Conservation (phyloP, 805 yeast genomes). For the Candida krabiensis region DNA sequence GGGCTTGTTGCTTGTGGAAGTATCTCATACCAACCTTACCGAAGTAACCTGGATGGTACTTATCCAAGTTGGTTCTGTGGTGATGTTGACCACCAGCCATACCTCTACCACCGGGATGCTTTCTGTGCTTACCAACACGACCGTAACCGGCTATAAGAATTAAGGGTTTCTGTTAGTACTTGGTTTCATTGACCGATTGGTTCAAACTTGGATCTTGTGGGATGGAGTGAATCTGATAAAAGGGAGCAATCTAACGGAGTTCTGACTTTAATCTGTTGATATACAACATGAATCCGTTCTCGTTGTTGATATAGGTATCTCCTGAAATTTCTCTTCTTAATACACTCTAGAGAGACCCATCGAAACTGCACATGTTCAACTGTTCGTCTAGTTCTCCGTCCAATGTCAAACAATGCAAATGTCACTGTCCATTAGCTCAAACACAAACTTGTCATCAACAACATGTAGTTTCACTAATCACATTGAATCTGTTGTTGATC, state of each 20-base stretch:
- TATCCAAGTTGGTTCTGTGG: slow-evolving; percentile 99
- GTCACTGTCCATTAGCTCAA: too few relatives aligned
- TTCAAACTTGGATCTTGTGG: neutral
- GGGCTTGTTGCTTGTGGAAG: slow-evolving; percentile 94
- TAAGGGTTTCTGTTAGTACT: slow-evolving; percentile 12
- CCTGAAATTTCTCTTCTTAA: too few relatives aligned
- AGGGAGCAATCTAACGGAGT: neutral
- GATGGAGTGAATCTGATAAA: slow-evolving; percentile 8
- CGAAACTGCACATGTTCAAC: too few relatives aligned
- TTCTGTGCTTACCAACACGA: slow-evolving; percentile 99
- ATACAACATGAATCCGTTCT: too few relatives aligned
- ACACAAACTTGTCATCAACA: too few relatives aligned
- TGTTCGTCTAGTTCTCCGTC: too few relatives aligned
- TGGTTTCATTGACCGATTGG: neutral
- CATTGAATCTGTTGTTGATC: too few relatives aligned
- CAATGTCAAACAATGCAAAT: too few relatives aligned
- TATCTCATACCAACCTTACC: slow-evolving; percentile 99
- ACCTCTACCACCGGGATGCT: slow-evolving; percentile 99
- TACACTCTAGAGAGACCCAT: too few relatives aligned
- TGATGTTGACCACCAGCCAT: slow-evolving; percentile 99
- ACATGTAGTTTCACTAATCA: too few relatives aligned
- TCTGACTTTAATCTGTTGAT: too few relatives aligned
- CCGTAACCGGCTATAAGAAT: slow-evolving; percentile 91
- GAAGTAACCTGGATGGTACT: slow-evolving; percentile 99
- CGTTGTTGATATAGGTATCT: too few relatives aligned